These are phyloP conservation scores for Fagus crenata DNA, from an alignment of 306 rosid species.

Conservation along the genomic window DNA sequence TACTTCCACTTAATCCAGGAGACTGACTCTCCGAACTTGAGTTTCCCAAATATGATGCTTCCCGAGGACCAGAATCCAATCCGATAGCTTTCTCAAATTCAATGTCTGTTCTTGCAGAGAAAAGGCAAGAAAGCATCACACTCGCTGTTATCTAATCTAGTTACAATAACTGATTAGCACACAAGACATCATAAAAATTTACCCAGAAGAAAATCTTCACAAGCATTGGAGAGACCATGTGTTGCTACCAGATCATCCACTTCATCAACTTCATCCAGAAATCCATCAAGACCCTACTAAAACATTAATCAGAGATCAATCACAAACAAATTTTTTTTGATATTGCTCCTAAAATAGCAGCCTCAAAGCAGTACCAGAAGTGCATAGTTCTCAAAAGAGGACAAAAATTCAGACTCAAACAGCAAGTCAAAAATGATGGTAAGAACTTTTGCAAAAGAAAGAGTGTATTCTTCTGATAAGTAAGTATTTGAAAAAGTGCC, in stretches of 20 bases:
- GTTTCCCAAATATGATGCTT: slow-evolving; percentile 50
- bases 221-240: slow-evolving; percentile 56
- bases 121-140: not conserved
- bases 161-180: slow-evolving; percentile 15
- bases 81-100: slow-evolving; percentile 54
- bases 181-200: slow-evolving; percentile 19
- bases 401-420: slow-evolving; percentile 10
- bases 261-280: slow-evolving; percentile 78
- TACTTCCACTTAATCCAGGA: slow-evolving; percentile 77
- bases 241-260: slow-evolving; percentile 65
- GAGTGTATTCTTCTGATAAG: not conserved
- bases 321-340: not conserved
- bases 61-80: slow-evolving; percentile 46
- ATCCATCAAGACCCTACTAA: slow-evolving; percentile 81
- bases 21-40: slow-evolving; percentile 69
- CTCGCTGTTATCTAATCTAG: not conserved
- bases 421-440: not conserved
- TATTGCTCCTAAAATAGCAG: not conserved
- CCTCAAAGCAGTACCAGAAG: not conserved
- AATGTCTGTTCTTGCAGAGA: slow-evolving; percentile 52
- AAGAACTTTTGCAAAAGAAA: not conserved
- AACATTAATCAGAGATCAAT: slow-evolving; percentile 37
- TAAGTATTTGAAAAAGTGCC: not conserved
- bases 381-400: slow-evolving; percentile 16
- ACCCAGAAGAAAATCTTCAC: slow-evolving; percentile 82